A percentile compares a stretch with the other conserved stretches of the same genome.
phyloP scores from a whole-genome alignment of 2,329 filamentous ascomycete species.

The Didymellaceae sp. region DNA sequence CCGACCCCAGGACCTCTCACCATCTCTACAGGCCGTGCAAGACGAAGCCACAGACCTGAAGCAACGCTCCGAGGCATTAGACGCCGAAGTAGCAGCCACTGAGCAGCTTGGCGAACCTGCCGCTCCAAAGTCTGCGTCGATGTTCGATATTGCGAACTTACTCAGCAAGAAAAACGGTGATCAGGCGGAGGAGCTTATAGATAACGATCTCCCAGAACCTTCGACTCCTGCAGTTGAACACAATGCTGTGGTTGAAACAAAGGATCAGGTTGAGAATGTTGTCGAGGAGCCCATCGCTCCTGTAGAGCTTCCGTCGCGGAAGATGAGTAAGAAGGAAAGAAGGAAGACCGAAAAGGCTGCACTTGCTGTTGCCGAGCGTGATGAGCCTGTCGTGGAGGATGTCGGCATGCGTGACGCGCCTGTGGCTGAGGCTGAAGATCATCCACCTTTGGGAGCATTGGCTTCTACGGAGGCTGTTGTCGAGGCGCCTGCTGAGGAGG shows the following conservation, averaged over 20 bases:
- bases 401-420: not conserved
- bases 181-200: conserved; percentile 31
- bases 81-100: conserved; percentile 21
- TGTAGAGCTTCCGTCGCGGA: conserved; percentile 1
- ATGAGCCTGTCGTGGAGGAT: not conserved
- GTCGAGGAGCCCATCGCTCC: not conserved
- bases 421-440: not conserved
- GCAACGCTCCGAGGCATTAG: conserved; percentile 37
- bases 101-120: conserved; percentile 21
- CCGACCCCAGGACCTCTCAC: conserved; percentile 25
- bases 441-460: not conserved
- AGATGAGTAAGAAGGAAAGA: conserved; percentile 36
- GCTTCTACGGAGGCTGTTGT: not conserved
- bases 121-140: conserved; percentile 24
- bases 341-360: conserved; percentile 13
- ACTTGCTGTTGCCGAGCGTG: conserved; percentile 15
- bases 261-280: conserved; percentile 22
- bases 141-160: conserved; percentile 37
- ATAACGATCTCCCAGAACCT: conserved; percentile 21
- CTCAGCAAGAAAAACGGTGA: conserved; percentile 42
- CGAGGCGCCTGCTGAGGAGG: not conserved
- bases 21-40: conserved; percentile 32
- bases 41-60: conserved; percentile 38
- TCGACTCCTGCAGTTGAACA: conserved; percentile 34
- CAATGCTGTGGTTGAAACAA: conserved; percentile 28